phyloP scores from a whole-genome alignment of 2,329 filamentous ascomycete genomes.

The Spiromastix sp. region DNA sequence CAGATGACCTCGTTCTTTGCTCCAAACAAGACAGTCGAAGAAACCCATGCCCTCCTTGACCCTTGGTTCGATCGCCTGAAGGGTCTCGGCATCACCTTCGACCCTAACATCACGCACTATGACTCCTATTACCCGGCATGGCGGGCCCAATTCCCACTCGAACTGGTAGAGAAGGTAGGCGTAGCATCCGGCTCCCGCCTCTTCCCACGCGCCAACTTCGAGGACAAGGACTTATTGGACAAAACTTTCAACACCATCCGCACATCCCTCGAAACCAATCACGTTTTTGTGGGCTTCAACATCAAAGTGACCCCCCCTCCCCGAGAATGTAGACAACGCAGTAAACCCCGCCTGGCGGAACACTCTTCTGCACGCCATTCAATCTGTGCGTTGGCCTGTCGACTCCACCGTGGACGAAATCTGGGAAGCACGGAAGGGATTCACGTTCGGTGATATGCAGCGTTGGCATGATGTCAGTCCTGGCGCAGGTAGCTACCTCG shows the following conservation, averaged over 20 bases:
- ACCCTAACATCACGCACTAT: constrained; percentile 28
- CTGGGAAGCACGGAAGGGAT: constrained; percentile 21
- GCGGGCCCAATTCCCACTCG: constrained; percentile 32
- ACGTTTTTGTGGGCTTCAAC: constrained; percentile 4
- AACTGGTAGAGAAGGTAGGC: constrained; percentile 25
- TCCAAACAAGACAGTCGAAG: constrained; percentile 22
- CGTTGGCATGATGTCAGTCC: constrained; percentile 3
- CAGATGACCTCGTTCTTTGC: constrained; percentile 28
- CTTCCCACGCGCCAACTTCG: constrained; percentile 19
- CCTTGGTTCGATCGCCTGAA: constrained; percentile 22
- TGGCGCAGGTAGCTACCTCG: constrained; percentile 11
- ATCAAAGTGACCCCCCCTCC: constrained; percentile 1
- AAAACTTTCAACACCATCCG: constrained; percentile 2
- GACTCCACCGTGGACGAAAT: constrained; percentile 12
- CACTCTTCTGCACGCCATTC: constrained; percentile 7
- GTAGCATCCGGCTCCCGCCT: constrained; percentile 28
- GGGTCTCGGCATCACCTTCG: constrained; percentile 26
- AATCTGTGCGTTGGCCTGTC: neutral
- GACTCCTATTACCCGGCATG: constrained; percentile 29
- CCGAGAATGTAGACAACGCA: constrained; percentile 4
- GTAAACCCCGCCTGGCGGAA: constrained; percentile 6
- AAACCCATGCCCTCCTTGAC: constrained; percentile 25
- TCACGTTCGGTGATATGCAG: constrained; percentile 18
- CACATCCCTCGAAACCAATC: constrained; percentile 2
- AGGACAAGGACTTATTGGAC: constrained; percentile 14